Evolutionary conservation across 805 yeast genomes (phyloP).

Genomic region (Blastobotrys robertii): DNA sequence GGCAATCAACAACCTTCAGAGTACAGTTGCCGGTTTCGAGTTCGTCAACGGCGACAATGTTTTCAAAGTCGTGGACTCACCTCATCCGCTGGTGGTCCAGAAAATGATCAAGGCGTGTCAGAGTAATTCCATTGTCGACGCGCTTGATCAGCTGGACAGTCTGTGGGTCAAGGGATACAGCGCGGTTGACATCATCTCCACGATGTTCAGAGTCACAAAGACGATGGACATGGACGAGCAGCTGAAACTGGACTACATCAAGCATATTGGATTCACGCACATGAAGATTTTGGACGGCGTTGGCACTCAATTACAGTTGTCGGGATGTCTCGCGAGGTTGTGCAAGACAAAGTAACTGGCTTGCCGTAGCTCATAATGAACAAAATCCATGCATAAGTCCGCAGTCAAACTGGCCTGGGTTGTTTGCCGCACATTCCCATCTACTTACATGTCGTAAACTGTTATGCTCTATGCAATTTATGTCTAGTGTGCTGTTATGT

Average conservation of each 20-base stretch:
- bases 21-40: slow-evolving; percentile 89
- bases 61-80: slow-evolving; percentile 90
- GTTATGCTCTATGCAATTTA: neutral
- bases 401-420: too few species aligned
- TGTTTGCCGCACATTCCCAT: too few species aligned
- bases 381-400: slow-evolving; percentile 1
- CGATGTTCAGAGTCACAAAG: slow-evolving; percentile 82
- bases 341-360: slow-evolving; percentile 5
- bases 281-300: slow-evolving; percentile 93
- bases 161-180: slow-evolving; percentile 89
- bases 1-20: slow-evolving; percentile 87
- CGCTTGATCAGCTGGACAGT: slow-evolving; percentile 51
- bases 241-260: slow-evolving; percentile 62
- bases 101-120: slow-evolving; percentile 46
- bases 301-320: slow-evolving; percentile 72
- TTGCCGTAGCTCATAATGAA: neutral
- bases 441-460: too few species aligned
- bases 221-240: slow-evolving; percentile 56
- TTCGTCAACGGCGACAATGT: slow-evolving; percentile 88
- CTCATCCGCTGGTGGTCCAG: slow-evolving; percentile 81
- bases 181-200: slow-evolving; percentile 85
- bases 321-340: slow-evolving; percentile 65
- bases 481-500: slow-evolving; percentile 1
- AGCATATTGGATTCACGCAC: slow-evolving; percentile 83
- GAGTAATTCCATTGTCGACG: slow-evolving; percentile 47